Conservation (phyloP, 441 rosid genomes). For the Brassica hybrid region DNA sequence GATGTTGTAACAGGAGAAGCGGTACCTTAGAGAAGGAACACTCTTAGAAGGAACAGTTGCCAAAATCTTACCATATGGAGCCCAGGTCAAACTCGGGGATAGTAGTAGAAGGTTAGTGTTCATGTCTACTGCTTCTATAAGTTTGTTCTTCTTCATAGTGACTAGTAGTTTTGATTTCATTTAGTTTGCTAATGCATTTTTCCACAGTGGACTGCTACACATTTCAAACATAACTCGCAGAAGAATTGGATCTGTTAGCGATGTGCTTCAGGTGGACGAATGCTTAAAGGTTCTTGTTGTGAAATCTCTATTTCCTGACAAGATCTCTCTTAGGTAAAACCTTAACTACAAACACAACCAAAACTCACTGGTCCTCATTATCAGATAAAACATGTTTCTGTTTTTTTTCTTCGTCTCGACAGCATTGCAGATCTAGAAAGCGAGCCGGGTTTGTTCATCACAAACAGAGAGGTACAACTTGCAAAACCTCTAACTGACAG, state of each 20-base stretch:
- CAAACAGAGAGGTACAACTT: constrained; percentile 69
- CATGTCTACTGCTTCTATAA: too few species aligned
- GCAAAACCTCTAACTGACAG: background rate
- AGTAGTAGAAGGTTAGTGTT: constrained; percentile 76
- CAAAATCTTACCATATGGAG: constrained; percentile 85
- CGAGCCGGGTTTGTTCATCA: constrained; percentile 75
- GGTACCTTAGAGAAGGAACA: constrained; percentile 80
- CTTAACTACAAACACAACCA: background rate
- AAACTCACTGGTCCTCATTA: background rate
- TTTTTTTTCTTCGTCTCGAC: constrained; percentile 32
- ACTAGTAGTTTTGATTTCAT: constrained; percentile 8
- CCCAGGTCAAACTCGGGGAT: constrained; percentile 80
- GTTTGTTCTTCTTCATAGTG: background rate
- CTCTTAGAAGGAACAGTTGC: constrained; percentile 84
- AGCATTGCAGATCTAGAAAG: constrained; percentile 89
- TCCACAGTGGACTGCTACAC: constrained; percentile 85
- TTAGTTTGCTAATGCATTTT: constrained; percentile 12
- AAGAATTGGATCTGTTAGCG: constrained; percentile 61
- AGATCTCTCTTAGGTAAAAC: constrained; percentile 80
- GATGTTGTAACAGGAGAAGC: constrained; percentile 63
- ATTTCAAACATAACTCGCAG: constrained; percentile 70
- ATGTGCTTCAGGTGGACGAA: constrained; percentile 74
- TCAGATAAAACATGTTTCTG: background rate
- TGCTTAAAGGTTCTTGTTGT: constrained; percentile 75
- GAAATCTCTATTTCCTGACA: constrained; percentile 75